Evolutionary conservation across 2,329 filamentous ascomycete genomes (phyloP), one percentile per base, ranked within the genome.

Genomic region (Fusarium concolor): DNA sequence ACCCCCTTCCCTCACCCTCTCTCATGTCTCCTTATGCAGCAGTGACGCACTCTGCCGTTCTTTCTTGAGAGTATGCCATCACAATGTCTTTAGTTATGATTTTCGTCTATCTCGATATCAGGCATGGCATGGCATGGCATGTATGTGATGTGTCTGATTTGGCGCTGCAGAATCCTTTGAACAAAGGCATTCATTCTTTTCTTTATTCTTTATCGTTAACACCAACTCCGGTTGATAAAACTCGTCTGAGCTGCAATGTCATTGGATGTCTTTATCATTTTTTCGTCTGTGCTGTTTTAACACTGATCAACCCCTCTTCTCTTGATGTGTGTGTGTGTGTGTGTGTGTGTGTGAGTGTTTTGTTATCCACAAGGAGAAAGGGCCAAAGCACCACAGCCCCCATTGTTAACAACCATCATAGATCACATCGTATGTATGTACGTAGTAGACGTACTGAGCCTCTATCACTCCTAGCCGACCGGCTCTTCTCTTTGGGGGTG

Each of bases 341-440:
- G 28, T 26, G 24, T 26, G 24, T 26, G 24, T 18, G 29, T 37
- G 51, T n/a, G 33, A 33, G 35, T 39, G 39, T 33, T 53, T 28
- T 56, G 46, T 33, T 53, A 51, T 50, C 53, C 55, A 60, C 47
- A 39, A 59, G 37, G 33, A 20, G 38, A 52, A 53, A 53, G 29
- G 60, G 55, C 60, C 61, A 65, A 65, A 65, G 60, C 60, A 65
- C 50, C 60, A 65, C 47, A 54, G 44, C 52, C 52, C 42, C 51
- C 52, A 50, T 55, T 24, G 22, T 37, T 17, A 28, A 56, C 44
- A 41, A 51, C 58, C 54, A 43, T 33, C 29, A 57, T 35, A 50
- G 33, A 45, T 50, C 50, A 29, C 42, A 35, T 49, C 54, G 15
- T 17, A 17, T n/a, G n/a, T n/a, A n/a, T n/a, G n/a, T n/a, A n/a